phyloP scores from a whole-genome alignment of 345 rosid species.

The Rubroshorea leprosula region DNA sequence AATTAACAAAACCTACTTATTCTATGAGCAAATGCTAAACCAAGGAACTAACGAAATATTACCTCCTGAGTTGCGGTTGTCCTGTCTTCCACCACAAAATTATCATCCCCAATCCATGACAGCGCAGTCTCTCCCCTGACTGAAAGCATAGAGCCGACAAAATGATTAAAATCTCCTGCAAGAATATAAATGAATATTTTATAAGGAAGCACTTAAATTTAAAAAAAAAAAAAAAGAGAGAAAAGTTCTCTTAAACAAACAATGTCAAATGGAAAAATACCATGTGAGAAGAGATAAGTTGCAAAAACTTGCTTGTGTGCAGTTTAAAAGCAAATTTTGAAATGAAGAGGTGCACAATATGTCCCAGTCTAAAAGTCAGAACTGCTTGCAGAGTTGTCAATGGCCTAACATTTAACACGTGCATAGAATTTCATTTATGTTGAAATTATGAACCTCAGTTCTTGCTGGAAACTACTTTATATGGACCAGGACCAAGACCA shows the following conservation, averaged over 20 bases:
- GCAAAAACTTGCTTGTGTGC: too few species aligned
- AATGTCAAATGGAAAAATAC: neutral
- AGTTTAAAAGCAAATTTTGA: too few species aligned
- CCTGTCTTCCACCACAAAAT: slow-evolving; percentile 58
- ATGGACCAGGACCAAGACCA: too few species aligned
- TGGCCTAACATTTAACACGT: too few species aligned
- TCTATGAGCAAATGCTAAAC: neutral
- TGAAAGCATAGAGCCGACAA: slow-evolving; percentile 55
- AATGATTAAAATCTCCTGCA: slow-evolving; percentile 48
- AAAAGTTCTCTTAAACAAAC: neutral
- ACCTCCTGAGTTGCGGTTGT: slow-evolving; percentile 53
- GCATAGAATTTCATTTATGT: too few species aligned
- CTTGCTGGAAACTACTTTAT: too few species aligned
- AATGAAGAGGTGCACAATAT: too few species aligned
- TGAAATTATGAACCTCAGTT: too few species aligned
- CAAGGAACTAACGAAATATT: slow-evolving; percentile 9
- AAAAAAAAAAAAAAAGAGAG: neutral
- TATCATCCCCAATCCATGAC: slow-evolving; percentile 68
- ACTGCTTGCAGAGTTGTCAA: too few species aligned
- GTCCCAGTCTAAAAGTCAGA: too few species aligned
- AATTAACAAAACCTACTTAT: neutral
- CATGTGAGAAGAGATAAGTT: neutral
- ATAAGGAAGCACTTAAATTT: slow-evolving; percentile 3
- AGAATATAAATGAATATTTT: slow-evolving; percentile 2
- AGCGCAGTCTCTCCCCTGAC: slow-evolving; percentile 63